Conservation (phyloP, 805 yeast genomes). For the Lipomyces chichibuensis region DNA sequence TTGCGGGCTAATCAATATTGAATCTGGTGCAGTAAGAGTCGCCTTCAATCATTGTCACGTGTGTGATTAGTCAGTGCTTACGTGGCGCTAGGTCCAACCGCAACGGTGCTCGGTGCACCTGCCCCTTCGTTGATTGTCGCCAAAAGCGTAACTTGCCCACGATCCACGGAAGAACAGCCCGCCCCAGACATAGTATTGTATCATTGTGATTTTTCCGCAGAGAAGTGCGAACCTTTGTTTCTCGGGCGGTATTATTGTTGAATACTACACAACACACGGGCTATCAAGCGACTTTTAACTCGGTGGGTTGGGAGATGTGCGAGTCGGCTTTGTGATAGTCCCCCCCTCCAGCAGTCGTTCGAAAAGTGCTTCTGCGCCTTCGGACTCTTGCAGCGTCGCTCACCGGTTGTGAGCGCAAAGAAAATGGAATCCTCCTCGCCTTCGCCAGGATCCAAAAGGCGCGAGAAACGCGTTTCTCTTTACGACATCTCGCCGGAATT, state of each 20-base stretch:
- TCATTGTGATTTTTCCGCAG: background rate
- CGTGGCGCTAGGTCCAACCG: background rate
- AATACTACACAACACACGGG: background rate
- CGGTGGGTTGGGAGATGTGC: background rate
- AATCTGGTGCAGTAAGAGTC: background rate
- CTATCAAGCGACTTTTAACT: background rate
- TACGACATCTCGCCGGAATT: slow-evolving; percentile 33
- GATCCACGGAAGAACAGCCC: background rate
- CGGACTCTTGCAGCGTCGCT: background rate
- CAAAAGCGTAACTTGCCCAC: background rate
- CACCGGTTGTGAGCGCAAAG: background rate
- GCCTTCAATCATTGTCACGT: no score
- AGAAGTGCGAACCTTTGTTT: background rate
- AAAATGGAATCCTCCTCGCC: slow-evolving; percentile 7
- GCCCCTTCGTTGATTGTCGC: background rate
- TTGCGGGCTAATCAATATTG: background rate
- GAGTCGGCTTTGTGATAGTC: background rate
- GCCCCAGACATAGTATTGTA: background rate
- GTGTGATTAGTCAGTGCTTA: background rate
- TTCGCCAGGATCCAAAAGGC: slow-evolving; percentile 16
- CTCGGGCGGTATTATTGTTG: background rate
- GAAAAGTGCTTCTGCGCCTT: background rate
- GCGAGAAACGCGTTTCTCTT: slow-evolving; percentile 32
- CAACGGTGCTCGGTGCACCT: background rate
- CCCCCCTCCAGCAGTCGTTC: background rate